These are phyloP conservation scores for Ceratobasidium sp. DNA, from an alignment of 1,284 basidiomycete species.

Conservation along the genomic window DNA sequence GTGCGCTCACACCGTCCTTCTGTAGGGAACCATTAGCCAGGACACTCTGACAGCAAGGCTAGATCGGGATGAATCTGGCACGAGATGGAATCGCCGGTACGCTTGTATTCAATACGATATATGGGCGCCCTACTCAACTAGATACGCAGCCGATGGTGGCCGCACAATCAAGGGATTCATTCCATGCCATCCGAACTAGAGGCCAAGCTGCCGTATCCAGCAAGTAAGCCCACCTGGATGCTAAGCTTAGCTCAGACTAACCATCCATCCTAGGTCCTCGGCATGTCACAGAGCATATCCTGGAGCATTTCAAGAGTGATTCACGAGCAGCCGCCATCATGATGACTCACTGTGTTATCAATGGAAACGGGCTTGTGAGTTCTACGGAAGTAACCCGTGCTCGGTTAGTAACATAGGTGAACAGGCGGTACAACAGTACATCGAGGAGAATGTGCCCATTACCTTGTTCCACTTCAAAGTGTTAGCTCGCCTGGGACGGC, in stretches of 20 bases:
- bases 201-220: conserved; percentile 32
- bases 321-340: conserved; percentile 28
- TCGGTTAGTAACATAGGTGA: background rate
- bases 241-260: background rate
- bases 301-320: conserved; percentile 35
- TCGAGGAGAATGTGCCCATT: conserved; percentile 35
- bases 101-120: background rate
- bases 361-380: conserved; percentile 29
- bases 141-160: conserved; percentile 23
- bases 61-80: conserved; percentile 33
- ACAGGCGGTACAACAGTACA: conserved; percentile 22
- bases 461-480: conserved; percentile 35
- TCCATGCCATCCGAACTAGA: conserved; percentile 31
- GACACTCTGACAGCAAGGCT: conserved; percentile 33
- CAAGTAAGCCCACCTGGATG: background rate
- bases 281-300: conserved; percentile 32
- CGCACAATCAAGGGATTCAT: conserved; percentile 29
- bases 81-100: conserved; percentile 32
- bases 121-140: background rate
- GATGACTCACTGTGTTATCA: conserved; percentile 36
- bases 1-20: background rate
- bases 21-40: conserved; percentile 35
- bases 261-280: background rate
- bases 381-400: background rate
- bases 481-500: conserved; percentile 28